phyloP scores from a whole-genome alignment of 2,329 filamentous ascomycete species.

The Colletotrichum zoysiae region DNA sequence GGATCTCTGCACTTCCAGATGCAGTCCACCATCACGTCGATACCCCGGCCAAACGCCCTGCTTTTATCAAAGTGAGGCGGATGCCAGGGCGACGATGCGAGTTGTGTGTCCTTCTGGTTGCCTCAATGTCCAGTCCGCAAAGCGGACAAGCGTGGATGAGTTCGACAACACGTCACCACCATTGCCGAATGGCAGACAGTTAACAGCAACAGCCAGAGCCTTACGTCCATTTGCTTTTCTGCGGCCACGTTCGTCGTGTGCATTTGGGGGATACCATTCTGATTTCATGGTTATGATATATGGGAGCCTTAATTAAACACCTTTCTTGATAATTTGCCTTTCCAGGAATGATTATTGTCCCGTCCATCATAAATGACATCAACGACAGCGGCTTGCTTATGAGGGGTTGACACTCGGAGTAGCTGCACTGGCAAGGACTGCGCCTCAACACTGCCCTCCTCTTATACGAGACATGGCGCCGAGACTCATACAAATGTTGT shows the following conservation, averaged over 20 bases:
- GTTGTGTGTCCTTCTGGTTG: conserved; percentile 14
- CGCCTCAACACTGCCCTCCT: neutral
- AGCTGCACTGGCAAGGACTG: neutral
- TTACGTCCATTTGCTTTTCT: conserved; percentile 17
- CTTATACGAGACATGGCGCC: conserved; percentile 15
- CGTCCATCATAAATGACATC: neutral
- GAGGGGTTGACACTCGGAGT: neutral
- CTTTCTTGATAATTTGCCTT: conserved; percentile 1
- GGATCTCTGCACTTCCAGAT: conserved; percentile 6
- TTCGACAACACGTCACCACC: conserved; percentile 14
- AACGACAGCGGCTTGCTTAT: neutral
- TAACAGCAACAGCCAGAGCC: conserved; percentile 22
- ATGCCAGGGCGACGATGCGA: conserved; percentile 1
- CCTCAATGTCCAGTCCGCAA: conserved; percentile 22
- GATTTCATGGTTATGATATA: conserved; percentile 18
- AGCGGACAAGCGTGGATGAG: conserved; percentile 23
- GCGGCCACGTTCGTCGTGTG: conserved; percentile 4
- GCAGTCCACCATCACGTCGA: conserved; percentile 1
- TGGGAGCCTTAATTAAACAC: conserved; percentile 22
- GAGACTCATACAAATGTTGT: conserved; percentile 10
- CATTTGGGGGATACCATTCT: conserved; percentile 38
- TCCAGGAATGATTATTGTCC: neutral
- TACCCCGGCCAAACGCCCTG: conserved; percentile 10
- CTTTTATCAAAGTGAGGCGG: conserved; percentile 34
- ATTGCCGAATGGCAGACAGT: conserved; percentile 17